phyloP scores from a whole-genome alignment of 2,329 filamentous ascomycete genomes.

The Cladosporium austrohemisphaericum region DNA sequence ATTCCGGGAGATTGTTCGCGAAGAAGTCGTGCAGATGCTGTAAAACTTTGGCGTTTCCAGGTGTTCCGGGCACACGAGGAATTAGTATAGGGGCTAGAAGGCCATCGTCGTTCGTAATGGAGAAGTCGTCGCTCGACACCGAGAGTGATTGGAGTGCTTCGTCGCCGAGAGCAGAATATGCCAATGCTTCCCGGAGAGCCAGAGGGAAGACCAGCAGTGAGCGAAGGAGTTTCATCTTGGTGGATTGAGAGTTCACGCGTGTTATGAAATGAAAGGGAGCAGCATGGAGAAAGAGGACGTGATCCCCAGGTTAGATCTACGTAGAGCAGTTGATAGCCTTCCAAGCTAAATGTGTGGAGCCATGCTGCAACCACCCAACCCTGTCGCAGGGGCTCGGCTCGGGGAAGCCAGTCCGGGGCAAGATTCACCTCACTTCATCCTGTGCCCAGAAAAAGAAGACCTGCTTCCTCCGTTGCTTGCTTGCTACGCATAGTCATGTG shows the following conservation, averaged over 20 bases:
- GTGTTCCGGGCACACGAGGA: slow-evolving; percentile 82
- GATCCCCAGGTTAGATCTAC: not conserved
- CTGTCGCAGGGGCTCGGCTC: not conserved
- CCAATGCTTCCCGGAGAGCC: slow-evolving; percentile 34
- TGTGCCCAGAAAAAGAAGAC: not conserved
- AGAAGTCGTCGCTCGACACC: slow-evolving; percentile 62
- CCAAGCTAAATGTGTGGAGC: slow-evolving; percentile 7
- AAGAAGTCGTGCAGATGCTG: slow-evolving; percentile 86
- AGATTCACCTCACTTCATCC: slow-evolving; percentile 9
- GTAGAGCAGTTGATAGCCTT: not conserved
- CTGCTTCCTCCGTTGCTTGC: no score
- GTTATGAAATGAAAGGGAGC: not conserved
- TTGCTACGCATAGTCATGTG: slow-evolving; percentile 14
- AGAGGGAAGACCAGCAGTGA: slow-evolving; percentile 27
- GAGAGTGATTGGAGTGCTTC: slow-evolving; percentile 68
- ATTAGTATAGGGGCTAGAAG: slow-evolving; percentile 83
- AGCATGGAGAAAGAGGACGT: not conserved
- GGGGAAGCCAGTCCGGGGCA: not conserved
- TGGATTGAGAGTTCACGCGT: slow-evolving; percentile 2
- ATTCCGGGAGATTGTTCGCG: slow-evolving; percentile 65
- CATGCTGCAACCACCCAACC: no score
- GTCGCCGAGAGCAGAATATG: slow-evolving; percentile 67
- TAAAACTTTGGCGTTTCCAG: slow-evolving; percentile 68
- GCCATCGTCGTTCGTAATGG: slow-evolving; percentile 64
- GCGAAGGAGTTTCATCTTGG: slow-evolving; percentile 22